phyloP scores from a whole-genome alignment of 371 early-diverging fungal genomes.

The Mucor irregularis region DNA sequence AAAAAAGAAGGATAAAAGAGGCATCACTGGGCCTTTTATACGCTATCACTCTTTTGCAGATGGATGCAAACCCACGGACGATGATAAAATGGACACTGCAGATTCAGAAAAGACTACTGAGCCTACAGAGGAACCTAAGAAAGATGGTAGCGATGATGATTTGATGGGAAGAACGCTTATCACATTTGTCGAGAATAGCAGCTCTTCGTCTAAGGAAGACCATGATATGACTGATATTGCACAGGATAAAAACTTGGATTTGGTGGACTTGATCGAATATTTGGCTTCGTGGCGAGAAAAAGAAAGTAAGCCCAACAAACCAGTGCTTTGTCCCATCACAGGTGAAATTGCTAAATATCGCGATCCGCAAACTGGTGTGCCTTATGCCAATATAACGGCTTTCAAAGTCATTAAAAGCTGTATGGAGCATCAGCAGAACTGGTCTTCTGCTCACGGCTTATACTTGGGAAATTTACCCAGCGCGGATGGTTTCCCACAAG shows the following conservation, averaged over 20 bases:
- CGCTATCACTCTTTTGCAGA: slow-evolving; percentile 56
- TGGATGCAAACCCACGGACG: slow-evolving; percentile 12
- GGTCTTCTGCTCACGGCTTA: slow-evolving; percentile 40
- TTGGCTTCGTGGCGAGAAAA: slow-evolving; percentile 35
- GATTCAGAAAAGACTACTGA: slow-evolving; percentile 25
- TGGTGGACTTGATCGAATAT: slow-evolving; percentile 33
- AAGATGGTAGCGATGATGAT: slow-evolving; percentile 27
- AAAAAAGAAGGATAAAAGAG: slow-evolving; percentile 47
- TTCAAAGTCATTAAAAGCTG: slow-evolving; percentile 50
- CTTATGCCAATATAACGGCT: slow-evolving; percentile 65
- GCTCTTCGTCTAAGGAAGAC: neutral
- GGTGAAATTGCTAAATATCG: slow-evolving; percentile 67
- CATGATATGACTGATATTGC: slow-evolving; percentile 15
- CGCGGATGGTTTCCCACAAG: slow-evolving; percentile 44
- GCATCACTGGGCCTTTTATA: slow-evolving; percentile 46
- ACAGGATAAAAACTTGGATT: slow-evolving; percentile 38
- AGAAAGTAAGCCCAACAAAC: slow-evolving; percentile 34
- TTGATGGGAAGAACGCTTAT: slow-evolving; percentile 42
- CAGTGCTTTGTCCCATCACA: slow-evolving; percentile 61
- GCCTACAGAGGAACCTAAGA: slow-evolving; percentile 17
- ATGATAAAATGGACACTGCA: neutral
- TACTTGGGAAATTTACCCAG: slow-evolving; percentile 32
- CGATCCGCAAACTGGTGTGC: slow-evolving; percentile 63
- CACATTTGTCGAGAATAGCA: slow-evolving; percentile 29
- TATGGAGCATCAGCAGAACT: slow-evolving; percentile 35